phyloP scores from a whole-genome alignment of 2,329 filamentous ascomycete genomes.

The Beauveria caledonica region DNA sequence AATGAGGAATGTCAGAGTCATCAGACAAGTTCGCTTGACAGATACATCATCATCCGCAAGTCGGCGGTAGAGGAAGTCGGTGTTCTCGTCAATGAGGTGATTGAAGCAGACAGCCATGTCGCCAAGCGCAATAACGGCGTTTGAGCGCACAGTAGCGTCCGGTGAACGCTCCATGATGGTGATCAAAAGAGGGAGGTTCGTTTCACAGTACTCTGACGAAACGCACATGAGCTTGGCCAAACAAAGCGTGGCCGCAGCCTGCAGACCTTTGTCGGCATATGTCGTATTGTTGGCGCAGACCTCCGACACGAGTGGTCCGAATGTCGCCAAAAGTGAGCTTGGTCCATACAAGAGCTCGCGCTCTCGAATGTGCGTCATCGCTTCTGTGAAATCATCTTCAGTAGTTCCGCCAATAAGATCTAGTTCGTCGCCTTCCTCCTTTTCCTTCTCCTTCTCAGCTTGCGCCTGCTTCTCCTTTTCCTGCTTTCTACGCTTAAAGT shows the following conservation, averaged over 20 bases:
- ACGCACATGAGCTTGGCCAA: constrained; percentile 99
- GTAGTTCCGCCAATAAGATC: constrained; percentile 96
- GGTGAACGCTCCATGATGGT: constrained; percentile 95
- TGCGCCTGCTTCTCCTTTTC: constrained; percentile 66
- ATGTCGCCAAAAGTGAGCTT: constrained; percentile 77
- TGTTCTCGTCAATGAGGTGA: constrained; percentile 97
- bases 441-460: constrained; percentile 45
- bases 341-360: constrained; percentile 75
- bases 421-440: constrained; percentile 73
- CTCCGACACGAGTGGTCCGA: constrained; percentile 84
- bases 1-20: constrained; percentile 97
- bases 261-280: constrained; percentile 82
- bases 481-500: constrained; percentile 94
- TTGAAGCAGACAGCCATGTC: constrained; percentile 99
- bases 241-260: constrained; percentile 88
- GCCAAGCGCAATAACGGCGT: constrained; percentile 91
- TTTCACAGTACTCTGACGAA: constrained; percentile 90
- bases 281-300: constrained; percentile 92
- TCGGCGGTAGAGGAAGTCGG: constrained; percentile 91
- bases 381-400: constrained; percentile 85
- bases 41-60: constrained; percentile 81
- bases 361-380: constrained; percentile 75
- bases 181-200: constrained; percentile 85
- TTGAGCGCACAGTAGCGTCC: constrained; percentile 87
- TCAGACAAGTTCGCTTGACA: constrained; percentile 94